Percentiles rank a stretch among this genome's conserved stretches.
These are phyloP conservation scores for Cryptococcus maquisensis DNA, from an alignment of 1,284 basidiomycete genomes.

Conservation along the genomic window DNA sequence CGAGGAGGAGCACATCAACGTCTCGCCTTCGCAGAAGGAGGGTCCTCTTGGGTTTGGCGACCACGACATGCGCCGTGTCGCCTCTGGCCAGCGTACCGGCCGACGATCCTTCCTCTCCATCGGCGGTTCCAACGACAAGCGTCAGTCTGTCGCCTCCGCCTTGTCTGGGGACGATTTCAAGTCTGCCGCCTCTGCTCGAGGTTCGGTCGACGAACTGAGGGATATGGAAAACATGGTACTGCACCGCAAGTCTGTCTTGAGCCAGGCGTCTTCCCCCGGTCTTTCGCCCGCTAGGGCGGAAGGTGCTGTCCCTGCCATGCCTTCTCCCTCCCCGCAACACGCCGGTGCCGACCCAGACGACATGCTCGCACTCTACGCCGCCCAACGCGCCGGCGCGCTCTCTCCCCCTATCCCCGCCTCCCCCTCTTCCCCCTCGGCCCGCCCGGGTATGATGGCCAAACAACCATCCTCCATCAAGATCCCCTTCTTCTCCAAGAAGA, in stretches of 20 bases:
- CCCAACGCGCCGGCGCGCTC: conserved; percentile 24
- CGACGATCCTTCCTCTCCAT: conserved; percentile 30
- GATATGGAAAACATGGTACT: conserved; percentile 39
- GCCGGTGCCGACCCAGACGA: conserved; percentile 40
- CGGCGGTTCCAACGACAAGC: conserved; percentile 29
- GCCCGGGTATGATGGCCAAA: conserved; percentile 16
- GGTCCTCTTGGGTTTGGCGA: conserved; percentile 63
- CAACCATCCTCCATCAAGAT: conserved; percentile 22
- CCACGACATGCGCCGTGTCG: conserved; percentile 57
- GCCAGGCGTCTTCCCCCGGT: conserved; percentile 14
- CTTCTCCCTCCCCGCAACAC: neutral
- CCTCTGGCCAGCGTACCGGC: conserved; percentile 22
- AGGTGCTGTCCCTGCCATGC: conserved; percentile 23
- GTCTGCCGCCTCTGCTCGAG: conserved; percentile 34
- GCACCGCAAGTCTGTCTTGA: conserved; percentile 33
- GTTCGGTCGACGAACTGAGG: conserved; percentile 42
- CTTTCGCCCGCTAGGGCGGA: conserved; percentile 3
- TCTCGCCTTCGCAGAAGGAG: conserved; percentile 64
- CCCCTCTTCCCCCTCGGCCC: conserved; percentile 1
- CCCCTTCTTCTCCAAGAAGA: conserved; percentile 22
- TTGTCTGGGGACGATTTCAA: conserved; percentile 32
- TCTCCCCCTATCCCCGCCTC: conserved; percentile 5
- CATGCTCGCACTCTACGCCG: conserved; percentile 49
- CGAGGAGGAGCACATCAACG: conserved; percentile 34
- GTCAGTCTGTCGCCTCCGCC: conserved; percentile 21